Percentiles rank a stretch among this genome's conserved stretches.
Evolutionary conservation across 1,284 basidiomycete genomes (phyloP).

Genomic region (Abortiporus biennis): DNA sequence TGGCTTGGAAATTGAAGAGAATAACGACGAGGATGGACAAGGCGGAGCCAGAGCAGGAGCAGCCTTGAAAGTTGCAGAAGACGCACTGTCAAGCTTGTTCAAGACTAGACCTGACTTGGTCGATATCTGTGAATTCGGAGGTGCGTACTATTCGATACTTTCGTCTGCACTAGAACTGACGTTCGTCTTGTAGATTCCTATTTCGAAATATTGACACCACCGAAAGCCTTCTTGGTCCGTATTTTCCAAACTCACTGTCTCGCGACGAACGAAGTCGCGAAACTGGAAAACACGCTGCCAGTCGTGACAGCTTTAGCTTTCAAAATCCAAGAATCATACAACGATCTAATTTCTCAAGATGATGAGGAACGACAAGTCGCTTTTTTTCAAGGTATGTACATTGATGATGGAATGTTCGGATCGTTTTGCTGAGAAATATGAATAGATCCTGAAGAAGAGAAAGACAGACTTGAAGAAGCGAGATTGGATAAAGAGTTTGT

Average conservation of each 20-base stretch:
- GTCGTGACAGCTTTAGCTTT: slow-evolving; percentile 90
- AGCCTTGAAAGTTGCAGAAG: slow-evolving; percentile 42
- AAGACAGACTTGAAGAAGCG: slow-evolving; percentile 46
- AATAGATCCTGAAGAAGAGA: slow-evolving; percentile 39
- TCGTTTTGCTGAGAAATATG: slow-evolving; percentile 26
- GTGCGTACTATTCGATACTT: slow-evolving; percentile 32
- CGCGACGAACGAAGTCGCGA: slow-evolving; percentile 54
- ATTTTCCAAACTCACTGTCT: slow-evolving; percentile 83
- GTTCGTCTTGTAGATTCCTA: slow-evolving; percentile 61
- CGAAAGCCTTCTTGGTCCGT: slow-evolving; percentile 80
- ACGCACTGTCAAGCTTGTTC: slow-evolving; percentile 62
- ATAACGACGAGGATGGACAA: too few relatives aligned
- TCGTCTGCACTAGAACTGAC: slow-evolving; percentile 1
- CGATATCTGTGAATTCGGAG: slow-evolving; percentile 67
- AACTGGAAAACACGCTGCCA: slow-evolving; percentile 76
- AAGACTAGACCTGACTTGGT: slow-evolving; percentile 53
- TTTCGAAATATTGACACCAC: slow-evolving; percentile 76
- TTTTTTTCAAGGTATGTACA: too few relatives aligned
- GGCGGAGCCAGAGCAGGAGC: too few relatives aligned
- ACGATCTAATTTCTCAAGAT: slow-evolving; percentile 52
- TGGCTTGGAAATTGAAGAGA: too few relatives aligned
- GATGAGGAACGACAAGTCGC: slow-evolving; percentile 38
- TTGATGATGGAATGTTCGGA: too few relatives aligned
- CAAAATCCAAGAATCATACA: slow-evolving; percentile 78
- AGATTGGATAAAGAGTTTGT: slow-evolving; percentile 67